phyloP scores from a whole-genome alignment of 1,139 yeast genomes.

The Saccharomyces hybrid region DNA sequence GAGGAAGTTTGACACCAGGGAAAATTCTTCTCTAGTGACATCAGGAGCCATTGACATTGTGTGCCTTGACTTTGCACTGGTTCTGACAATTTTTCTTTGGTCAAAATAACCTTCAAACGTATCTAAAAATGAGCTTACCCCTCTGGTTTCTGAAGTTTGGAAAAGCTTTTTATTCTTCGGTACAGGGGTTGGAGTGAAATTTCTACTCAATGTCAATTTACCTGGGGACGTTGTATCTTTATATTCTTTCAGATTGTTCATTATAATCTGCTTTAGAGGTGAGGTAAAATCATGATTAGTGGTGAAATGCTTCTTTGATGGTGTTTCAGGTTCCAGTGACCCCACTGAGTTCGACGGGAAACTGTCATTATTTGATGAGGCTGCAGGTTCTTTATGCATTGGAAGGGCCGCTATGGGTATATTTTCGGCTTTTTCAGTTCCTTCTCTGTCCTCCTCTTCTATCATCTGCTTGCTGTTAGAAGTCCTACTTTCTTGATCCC shows the following conservation, averaged over 20 bases:
- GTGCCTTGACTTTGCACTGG: slow-evolving; percentile 45
- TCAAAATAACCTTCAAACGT: slow-evolving; percentile 90
- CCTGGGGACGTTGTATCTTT: slow-evolving; percentile 17
- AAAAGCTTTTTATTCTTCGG: slow-evolving; percentile 30
- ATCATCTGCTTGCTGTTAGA: not conserved
- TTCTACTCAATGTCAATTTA: slow-evolving; percentile 27
- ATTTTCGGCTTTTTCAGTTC: not conserved
- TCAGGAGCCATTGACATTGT: slow-evolving; percentile 68
- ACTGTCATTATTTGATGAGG: not conserved
- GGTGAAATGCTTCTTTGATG: slow-evolving; percentile 15
- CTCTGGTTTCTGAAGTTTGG: slow-evolving; percentile 39
- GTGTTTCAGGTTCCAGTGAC: slow-evolving; percentile 17
- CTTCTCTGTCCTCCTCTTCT: not conserved
- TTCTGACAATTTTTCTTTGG: slow-evolving; percentile 55
- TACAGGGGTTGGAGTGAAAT: slow-evolving; percentile 35
- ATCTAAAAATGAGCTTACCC: slow-evolving; percentile 61
- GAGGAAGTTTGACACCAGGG: slow-evolving; percentile 40
- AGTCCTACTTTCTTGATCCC: not conserved
- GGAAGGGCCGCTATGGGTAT: not conserved
- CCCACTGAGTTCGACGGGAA: slow-evolving; percentile 2
- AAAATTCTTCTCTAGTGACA: slow-evolving; percentile 56
- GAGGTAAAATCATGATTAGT: slow-evolving; percentile 23
- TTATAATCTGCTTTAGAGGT: slow-evolving; percentile 21
- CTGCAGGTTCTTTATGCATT: not conserved
- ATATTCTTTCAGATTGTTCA: slow-evolving; percentile 20